Evolutionary conservation across 2,329 filamentous ascomycete species (phyloP), one percentile per base, ranked within the genome.

Genomic region (Botrytis deweyae): DNA sequence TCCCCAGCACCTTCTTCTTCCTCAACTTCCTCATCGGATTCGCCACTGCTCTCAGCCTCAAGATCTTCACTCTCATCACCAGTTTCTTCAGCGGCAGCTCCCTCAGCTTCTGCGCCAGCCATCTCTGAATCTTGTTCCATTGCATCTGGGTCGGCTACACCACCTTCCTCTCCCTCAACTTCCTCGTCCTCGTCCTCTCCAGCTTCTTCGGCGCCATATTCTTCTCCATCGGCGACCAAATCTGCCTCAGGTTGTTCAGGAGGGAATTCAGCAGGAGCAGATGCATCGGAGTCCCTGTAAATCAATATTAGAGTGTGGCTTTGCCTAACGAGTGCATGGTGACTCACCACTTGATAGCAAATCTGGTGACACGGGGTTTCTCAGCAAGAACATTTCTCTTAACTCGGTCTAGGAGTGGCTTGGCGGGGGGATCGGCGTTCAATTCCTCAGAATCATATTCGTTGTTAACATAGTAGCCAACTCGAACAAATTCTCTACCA

Each of bases 401-500:
- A 76, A 99, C 94, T 80, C 94, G 93, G 82, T 99, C 97, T 77
- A 98, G 91, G 78, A 97, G 88, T 58, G 95, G 95, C 86, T 97
- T 97, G 74, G 94, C 88, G 10, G 96, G 96, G 16, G 96, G 96
- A 79, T 98, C 95, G 66, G 92, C 90, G 79, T 90, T 92, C 76
- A 99, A 88, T 82, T 97, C 93, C 80, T 97, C 94, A 40, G 93
- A 92, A 79, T 97, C 94, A 83, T 99, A 99, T 84, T 99, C 97
- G 81, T 99, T 99, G 88, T 98, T 99, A 80, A 99, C 96, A 79
- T 99, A 99, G 88, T 99, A 99, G 76, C 96, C 96, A 61, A 99
- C 95, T 78, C 96, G 94, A 58, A 99, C 94, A 80, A 99, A 99
- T 83, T 99, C 96, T 81, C 96, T 91, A 72, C 93, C 92, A 80